A percentile compares a stretch with the other conserved stretches of the same genome.
phyloP scores from a whole-genome alignment of 805 yeast species.

The Kodamaea fukazawae region DNA sequence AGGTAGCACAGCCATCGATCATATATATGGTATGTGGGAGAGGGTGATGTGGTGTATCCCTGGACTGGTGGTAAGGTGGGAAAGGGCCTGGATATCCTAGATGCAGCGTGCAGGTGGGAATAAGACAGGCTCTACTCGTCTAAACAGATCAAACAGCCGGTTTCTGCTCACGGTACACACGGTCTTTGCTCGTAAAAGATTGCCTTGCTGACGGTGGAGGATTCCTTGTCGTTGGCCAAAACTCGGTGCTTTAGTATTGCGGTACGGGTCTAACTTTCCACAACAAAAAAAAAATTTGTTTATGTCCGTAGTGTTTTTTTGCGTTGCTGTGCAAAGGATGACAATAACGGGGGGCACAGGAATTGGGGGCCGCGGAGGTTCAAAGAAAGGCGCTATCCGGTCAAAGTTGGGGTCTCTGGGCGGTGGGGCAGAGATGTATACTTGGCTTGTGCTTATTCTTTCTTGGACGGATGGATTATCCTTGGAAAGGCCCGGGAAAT shows the following conservation, averaged over 20 bases:
- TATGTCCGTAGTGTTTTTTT: background rate
- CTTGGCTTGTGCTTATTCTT: background rate
- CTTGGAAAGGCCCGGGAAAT: too few species aligned
- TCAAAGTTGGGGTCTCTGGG: background rate
- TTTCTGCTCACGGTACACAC: background rate
- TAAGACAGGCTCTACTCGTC: background rate
- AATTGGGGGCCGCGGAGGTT: background rate
- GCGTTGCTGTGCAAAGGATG: background rate
- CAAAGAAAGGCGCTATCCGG: background rate
- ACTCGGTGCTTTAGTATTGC: background rate
- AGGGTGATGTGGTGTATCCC: background rate
- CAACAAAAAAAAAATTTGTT: background rate
- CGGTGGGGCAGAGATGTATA: background rate
- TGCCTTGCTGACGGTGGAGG: background rate
- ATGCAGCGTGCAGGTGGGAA: background rate
- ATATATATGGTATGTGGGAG: background rate
- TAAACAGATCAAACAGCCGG: too few species aligned
- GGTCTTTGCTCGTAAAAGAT: too few species aligned
- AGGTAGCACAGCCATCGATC: conserved; percentile 40
- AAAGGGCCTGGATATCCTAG: background rate
- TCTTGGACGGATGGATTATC: too few species aligned
- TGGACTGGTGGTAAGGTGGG: background rate
- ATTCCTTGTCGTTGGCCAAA: background rate
- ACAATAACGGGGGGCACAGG: background rate
- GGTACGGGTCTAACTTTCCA: background rate